A percentile compares a stretch with the other conserved stretches of the same genome.
Evolutionary conservation across 2,329 filamentous ascomycete genomes (phyloP).

Genomic region (Venturia pyrina): DNA sequence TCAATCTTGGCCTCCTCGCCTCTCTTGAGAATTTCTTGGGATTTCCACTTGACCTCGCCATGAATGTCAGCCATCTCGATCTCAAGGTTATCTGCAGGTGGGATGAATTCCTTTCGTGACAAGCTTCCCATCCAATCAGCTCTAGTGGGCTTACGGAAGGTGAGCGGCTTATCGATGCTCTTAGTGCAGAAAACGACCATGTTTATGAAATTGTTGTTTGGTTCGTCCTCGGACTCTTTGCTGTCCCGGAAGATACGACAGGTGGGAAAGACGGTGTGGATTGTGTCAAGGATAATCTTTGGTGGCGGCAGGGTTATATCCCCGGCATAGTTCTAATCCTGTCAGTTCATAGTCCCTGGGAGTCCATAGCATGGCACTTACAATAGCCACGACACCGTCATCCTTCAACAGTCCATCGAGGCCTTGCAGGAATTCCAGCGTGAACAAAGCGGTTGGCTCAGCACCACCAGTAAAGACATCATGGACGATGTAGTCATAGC

Average conservation of each 20-base stretch:
- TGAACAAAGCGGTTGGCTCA: slow-evolving; percentile 83
- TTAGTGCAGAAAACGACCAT: slow-evolving; percentile 93
- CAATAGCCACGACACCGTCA: slow-evolving; percentile 78
- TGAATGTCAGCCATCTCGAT: slow-evolving; percentile 25
- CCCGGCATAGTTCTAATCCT: slow-evolving; percentile 76
- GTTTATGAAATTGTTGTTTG: slow-evolving; percentile 73
- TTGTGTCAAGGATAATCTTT: slow-evolving; percentile 70
- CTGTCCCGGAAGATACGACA: slow-evolving; percentile 87
- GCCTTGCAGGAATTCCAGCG: slow-evolving; percentile 66
- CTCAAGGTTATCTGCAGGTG: slow-evolving; percentile 62
- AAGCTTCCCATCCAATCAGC: slow-evolving; percentile 64
- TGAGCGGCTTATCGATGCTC: slow-evolving; percentile 37
- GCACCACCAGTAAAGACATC: slow-evolving; percentile 97
- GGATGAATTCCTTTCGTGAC: slow-evolving; percentile 58
- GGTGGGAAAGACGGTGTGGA: slow-evolving; percentile 70
- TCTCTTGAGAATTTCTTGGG: slow-evolving; percentile 43
- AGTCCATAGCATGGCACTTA: slow-evolving; percentile 34
- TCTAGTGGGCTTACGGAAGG: slow-evolving; percentile 55
- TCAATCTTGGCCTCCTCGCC: slow-evolving; percentile 59
- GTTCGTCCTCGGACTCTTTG: slow-evolving; percentile 28
- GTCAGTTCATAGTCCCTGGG: slow-evolving; percentile 6
- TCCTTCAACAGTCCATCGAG: slow-evolving; percentile 62
- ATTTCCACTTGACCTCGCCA: slow-evolving; percentile 34
- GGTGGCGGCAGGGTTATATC: slow-evolving; percentile 71
- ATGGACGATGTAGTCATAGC: slow-evolving; percentile 89